A percentile compares a stretch with the other conserved stretches of the same genome.
These are phyloP conservation scores for Microbotryum scabiosae DNA, from an alignment of 1,284 basidiomycete species.

Conservation along the genomic window DNA sequence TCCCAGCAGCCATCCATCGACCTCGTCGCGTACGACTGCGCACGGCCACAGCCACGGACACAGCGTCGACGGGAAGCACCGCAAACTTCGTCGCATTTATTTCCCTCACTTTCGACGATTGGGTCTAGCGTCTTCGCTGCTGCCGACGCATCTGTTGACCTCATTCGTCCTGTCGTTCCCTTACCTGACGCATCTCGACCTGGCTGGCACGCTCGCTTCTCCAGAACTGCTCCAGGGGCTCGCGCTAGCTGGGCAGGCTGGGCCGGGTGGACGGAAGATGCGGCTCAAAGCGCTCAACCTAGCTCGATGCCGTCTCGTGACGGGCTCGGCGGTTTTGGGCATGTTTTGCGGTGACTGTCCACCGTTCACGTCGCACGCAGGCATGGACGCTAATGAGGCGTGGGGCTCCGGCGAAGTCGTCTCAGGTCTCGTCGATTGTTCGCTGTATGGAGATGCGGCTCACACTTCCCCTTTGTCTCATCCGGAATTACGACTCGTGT, in stretches of 20 bases:
- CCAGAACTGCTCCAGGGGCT: slow-evolving; percentile 66
- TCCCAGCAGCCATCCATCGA: slow-evolving; percentile 23
- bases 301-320: slow-evolving; percentile 77
- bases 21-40: not conserved
- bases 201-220: slow-evolving; percentile 58
- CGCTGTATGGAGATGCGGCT: slow-evolving; percentile 79
- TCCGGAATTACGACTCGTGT: slow-evolving; percentile 60
- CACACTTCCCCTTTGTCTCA: slow-evolving; percentile 69
- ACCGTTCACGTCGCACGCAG: slow-evolving; percentile 24
- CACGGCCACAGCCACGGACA: not conserved
- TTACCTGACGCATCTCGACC: slow-evolving; percentile 73
- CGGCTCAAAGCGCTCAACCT: slow-evolving; percentile 72
- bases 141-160: slow-evolving; percentile 63
- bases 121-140: slow-evolving; percentile 70
- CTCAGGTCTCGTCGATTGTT: slow-evolving; percentile 37
- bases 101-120: slow-evolving; percentile 76
- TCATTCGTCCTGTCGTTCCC: slow-evolving; percentile 79
- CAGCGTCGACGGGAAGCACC: slow-evolving; percentile 44
- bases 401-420: slow-evolving; percentile 30
- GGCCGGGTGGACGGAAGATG: slow-evolving; percentile 25
- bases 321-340: slow-evolving; percentile 64
- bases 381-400: slow-evolving; percentile 19
- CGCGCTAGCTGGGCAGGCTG: slow-evolving; percentile 49
- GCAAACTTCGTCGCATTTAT: slow-evolving; percentile 36
- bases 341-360: slow-evolving; percentile 45